These are phyloP conservation scores for Hawksworthiomyces lignivorus DNA, from an alignment of 2,329 filamentous ascomycete species.

Conservation along the genomic window DNA sequence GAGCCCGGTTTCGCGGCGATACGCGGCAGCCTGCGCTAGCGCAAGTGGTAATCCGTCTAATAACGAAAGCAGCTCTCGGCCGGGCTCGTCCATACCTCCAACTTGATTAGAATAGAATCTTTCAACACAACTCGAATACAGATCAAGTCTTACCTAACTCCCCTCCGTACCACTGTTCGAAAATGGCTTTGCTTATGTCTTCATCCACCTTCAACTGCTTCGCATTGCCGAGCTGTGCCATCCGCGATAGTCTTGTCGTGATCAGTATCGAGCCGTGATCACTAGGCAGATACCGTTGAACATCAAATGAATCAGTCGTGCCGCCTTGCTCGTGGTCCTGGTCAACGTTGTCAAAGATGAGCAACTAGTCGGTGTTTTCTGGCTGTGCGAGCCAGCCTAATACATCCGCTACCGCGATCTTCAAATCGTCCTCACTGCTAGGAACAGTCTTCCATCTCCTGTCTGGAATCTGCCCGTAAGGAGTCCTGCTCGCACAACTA, in stretches of 20 bases:
- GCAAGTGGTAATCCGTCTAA: slow-evolving; percentile 16
- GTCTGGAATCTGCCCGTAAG: slow-evolving; percentile 17
- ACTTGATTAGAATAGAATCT: too few species aligned
- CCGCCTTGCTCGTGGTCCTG: too few species aligned
- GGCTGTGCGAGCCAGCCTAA: slow-evolving; percentile 20
- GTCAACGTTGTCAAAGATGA: slow-evolving; percentile 29
- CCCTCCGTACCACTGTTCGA: slow-evolving; percentile 19
- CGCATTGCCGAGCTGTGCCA: slow-evolving; percentile 17
- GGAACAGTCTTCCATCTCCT: too few species aligned
- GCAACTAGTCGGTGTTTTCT: slow-evolving; percentile 24
- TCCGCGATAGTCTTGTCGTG: slow-evolving; percentile 19
- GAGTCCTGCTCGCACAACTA: slow-evolving; percentile 15
- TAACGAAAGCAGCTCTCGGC: slow-evolving; percentile 16
- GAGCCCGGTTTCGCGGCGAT: slow-evolving; percentile 1
- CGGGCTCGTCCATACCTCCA: slow-evolving; percentile 12
- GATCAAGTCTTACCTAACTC: too few species aligned
- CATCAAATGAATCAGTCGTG: too few species aligned
- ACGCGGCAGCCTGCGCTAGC: slow-evolving; percentile 19
- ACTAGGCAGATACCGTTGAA: slow-evolving; percentile 18
- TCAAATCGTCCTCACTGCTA: slow-evolving; percentile 14
- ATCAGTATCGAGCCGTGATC: slow-evolving; percentile 22
- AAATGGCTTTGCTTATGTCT: slow-evolving; percentile 20
- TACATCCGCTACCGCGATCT: slow-evolving; percentile 17
- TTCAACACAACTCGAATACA: too few species aligned
- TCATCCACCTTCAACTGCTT: slow-evolving; percentile 17